Base-by-base conservation (phyloP, 495 filamentous ascomycete genomes). In the Aspergillus campestris region DNA sequence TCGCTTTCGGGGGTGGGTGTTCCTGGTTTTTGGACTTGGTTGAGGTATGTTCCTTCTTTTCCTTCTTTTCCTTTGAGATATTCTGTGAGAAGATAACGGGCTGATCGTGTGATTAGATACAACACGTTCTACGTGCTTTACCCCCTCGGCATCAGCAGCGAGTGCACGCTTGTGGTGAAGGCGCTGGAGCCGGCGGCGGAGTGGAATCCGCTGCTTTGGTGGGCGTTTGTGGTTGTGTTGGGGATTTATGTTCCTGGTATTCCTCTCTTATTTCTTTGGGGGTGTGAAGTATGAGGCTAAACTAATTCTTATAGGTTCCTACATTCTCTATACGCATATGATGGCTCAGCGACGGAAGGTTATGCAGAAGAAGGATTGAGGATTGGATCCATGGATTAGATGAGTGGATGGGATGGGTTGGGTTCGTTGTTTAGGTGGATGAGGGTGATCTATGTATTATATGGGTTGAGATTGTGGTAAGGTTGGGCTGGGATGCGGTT, bases 61-160 rank as follows among this genome's bases (percentile, higher is more conserved):
- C 9, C 32, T 32, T 38, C 30, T 47, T 42, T 29, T 47, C 42
- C 7, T 43, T 32, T n/a, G n/a, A n/a, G 37, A 18, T n/a, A 31
- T 42, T 2, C 8, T 15, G 7, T 29, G 11, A 18, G 27, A 13
- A n/a, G 9, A 18, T 47, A 33, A 44, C 34, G 3, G 1, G 37
- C 38, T 54, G 13, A 53, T 39, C 5, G 7, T 35, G 12, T 11
- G 5, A 14, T 8, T 41, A 75, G 74, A 41, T 98, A 98, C 59
- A 95, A 94, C 65, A 83, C 84, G 6, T 98, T 98, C 69, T 87
- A 84, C 57, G 66, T 96, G 15, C 76, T 98, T 13, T 98, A 98
- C 59, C 92, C 94, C 3, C 55, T 96, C 41, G 92, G 92, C 8
- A 95, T 96, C 49, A 71, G 71, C 9, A 89, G 86, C 62, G 92